Evolutionary conservation across 306 rosid species (phyloP), one percentile per base, ranked within the genome.

Genomic region (Abrus pulchellus): DNA sequence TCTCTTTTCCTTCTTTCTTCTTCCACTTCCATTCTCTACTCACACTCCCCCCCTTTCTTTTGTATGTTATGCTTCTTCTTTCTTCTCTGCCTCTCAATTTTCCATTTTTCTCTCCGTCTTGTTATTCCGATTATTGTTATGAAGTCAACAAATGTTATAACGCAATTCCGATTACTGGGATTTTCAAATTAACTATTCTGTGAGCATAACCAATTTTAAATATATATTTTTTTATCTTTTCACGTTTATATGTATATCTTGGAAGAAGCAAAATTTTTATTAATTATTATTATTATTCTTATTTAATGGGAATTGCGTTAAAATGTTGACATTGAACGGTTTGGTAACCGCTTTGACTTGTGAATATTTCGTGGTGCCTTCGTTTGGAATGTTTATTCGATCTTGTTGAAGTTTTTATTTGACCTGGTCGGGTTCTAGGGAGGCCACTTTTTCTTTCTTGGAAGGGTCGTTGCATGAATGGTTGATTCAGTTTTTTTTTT

Each of bases 401-500:
- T 53, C 20, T 57, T 6, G 34, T 64, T 44, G 38, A 44, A 56
- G 40, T 63, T 49, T 33, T 34, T 45, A 44, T 67, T 63, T 38
- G 45, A 54, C 36, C 11, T 49, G 70, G 81, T 82, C 80, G 56
- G 40, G 72, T 57, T 56, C 34, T 12, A 11, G 20, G 20, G 20
- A 20, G 38, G 63, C n/a, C 49, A 30, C 28, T 60, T 40, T 14
- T 50, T 48, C 52, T 20, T 7, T 62, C 40, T 45, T 64, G 72
- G 68, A 80, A 68, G n/a, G 71, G 20, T 78, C 54, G 53, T 70
- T 77, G 54, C 62, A 68, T 69, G 66, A 77, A 68, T 84, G 80
- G 81, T 84, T 84, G 71, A 62, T 83, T 76, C 82, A 32, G 72
- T 79, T 82, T 4, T 63, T 83, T 63, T 36, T 36, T 36, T 36